A percentile compares a stretch with the other conserved stretches of the same genome.
Evolutionary conservation across 176 grass and related monocot species (phyloP).

Genomic region (Oryza glaberrima): DNA sequence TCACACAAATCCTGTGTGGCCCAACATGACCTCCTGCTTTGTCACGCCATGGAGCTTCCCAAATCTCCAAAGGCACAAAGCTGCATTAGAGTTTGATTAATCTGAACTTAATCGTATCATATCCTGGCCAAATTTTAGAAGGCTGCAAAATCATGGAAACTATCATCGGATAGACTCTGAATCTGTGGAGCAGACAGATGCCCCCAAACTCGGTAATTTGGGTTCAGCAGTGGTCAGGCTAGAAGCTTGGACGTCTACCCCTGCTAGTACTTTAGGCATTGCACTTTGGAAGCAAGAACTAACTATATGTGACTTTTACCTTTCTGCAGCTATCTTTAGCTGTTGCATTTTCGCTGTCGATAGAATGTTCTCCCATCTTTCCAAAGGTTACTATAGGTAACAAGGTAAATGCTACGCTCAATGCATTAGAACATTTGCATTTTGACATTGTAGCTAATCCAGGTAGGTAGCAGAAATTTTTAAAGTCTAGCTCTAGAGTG

Average conservation of each 20-base stretch:
- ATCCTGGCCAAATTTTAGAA: slow-evolving; percentile 6
- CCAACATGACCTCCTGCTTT: slow-evolving; percentile 40
- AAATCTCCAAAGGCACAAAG: slow-evolving; percentile 3
- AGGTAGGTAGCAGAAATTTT: not conserved
- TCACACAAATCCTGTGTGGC: slow-evolving; percentile 26
- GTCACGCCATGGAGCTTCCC: not conserved
- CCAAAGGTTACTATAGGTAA: slow-evolving; percentile 14
- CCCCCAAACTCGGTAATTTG: slow-evolving; percentile 43
- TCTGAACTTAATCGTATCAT: not conserved
- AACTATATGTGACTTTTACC: slow-evolving; percentile 26
- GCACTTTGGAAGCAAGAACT: slow-evolving; percentile 55
- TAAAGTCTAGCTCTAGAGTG: slow-evolving; percentile 24
- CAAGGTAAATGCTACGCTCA: slow-evolving; percentile 1
- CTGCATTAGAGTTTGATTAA: not conserved
- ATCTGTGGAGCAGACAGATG: slow-evolving; percentile 49
- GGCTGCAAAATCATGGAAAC: slow-evolving; percentile 25
- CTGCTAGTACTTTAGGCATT: slow-evolving; percentile 38
- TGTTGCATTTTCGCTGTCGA: not conserved
- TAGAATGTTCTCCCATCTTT: slow-evolving; percentile 38
- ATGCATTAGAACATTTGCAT: slow-evolving; percentile 4
- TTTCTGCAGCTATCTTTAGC: slow-evolving; percentile 53
- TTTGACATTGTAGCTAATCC: slow-evolving; percentile 20
- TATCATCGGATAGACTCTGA: slow-evolving; percentile 6
- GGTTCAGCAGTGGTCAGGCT: slow-evolving; percentile 36
- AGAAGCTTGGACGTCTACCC: slow-evolving; percentile 53